Evolutionary conservation across 2,329 filamentous ascomycete species (phyloP), one percentile per base, ranked within the genome.

Genomic region (Venturia asperata): DNA sequence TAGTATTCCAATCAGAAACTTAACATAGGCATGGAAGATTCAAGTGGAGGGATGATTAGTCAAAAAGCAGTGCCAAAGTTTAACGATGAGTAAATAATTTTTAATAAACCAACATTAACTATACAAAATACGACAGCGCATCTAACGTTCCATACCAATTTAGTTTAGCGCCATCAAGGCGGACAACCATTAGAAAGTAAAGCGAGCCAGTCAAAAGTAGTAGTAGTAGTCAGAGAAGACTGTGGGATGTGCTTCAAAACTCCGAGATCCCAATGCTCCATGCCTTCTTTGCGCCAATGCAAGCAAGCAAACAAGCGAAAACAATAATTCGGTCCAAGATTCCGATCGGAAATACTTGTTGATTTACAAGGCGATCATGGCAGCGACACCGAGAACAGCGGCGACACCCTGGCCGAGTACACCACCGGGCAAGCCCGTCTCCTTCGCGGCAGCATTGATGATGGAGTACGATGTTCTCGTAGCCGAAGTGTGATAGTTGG

Each of bases 21-120:
- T n/a, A n/a, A n/a, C n/a, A n/a, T n/a, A n/a, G n/a, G n/a, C n/a
- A n/a, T n/a, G n/a, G n/a, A n/a, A n/a, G n/a, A n/a, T n/a, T 34
- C 30, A 6, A 6, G 30, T 3, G 30, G 30, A 34, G 6, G 30
- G 30, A 34, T 34, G 6, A 34, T 34, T 6, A 34, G 30, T 34
- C 30, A 6, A 34, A 27, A 11, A 24, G 3, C 1, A 11, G n/a
- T 52, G 2, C 4, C n/a, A 11, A 30, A n/a, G n/a, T n/a, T n/a
- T 55, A 34, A 24, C 27, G 27, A 19, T 55, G 24, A 4, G 10
- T 17, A 27, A 15, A 5, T 17, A 17, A 2, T 15, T 11, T 58
- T 58, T 58, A n/a, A 58, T n/a, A 58, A 37, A 58, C 52, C 52
- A 58, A 58, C 52, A 58, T 58, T 58, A 52, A 58, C 52, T 58